Base-by-base conservation (phyloP, 805 yeast genomes). In the Blastobotrys muscicola region DNA sequence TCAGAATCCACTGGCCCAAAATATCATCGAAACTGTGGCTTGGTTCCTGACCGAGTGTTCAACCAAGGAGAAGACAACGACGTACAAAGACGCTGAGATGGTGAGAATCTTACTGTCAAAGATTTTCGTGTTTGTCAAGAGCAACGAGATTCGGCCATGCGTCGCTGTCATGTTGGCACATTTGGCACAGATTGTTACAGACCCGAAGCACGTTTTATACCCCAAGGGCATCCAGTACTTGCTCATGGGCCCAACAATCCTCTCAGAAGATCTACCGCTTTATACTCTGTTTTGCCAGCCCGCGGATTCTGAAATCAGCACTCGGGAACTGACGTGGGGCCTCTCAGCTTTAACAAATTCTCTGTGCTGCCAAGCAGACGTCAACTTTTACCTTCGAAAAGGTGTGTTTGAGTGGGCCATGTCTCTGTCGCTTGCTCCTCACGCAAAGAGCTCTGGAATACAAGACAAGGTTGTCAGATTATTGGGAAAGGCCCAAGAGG, bases 181-280 rank as follows among this genome's bases (percentile, higher is more conserved):
- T 41, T 57, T 86, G 33, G 63, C 77, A 3, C 73, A 76, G 2
- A 66, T 85, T 1, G 58, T 85, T 45, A 59, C 69, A 4, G 76
- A 80, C 48, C 95, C 97, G 0, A 76, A 79, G 0, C 90, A 85
- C 49, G 72, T 70, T 52, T 59, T 90, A 14, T 84, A 81, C 59
- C 95, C 87, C 49, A 76, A 76, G 50, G 75, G 77, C 0, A 76
- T 70, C 52, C 72, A 80, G 46, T 85, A 78, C 71, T 68, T 87
- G 8, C 64, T 85, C 32, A 64, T 75, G 3, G 74, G 75, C 33
- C 80, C 85, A 3, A 42, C 53, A 2, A 50, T 75, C 12, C 61
- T 61, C 33, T 41, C 56, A 0, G 58, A 60, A 42, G 77, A 73
- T 11, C 52, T 75, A 4, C 79, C 80, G 2, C 51, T 76, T 23